Percentiles rank a stretch among this genome's conserved stretches.
These are phyloP conservation scores for Phytophthora tubulina DNA, from an alignment of 352 stramenopile species.

Conservation along the genomic window DNA sequence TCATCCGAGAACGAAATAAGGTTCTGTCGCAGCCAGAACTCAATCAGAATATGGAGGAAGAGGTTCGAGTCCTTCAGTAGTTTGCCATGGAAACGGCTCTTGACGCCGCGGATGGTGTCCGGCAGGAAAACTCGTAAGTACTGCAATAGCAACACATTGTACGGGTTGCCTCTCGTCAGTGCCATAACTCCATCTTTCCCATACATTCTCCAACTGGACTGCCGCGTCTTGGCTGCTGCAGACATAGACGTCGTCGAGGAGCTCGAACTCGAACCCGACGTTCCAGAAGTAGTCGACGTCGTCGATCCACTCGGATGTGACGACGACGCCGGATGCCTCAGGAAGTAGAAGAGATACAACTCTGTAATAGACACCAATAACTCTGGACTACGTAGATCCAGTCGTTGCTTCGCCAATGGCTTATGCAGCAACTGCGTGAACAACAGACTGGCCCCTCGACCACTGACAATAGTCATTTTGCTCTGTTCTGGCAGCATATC, in stretches of 20 bases:
- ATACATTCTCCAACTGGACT: constrained; percentile 80
- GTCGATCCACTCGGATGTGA: constrained; percentile 62
- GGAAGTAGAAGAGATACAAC: constrained; percentile 88
- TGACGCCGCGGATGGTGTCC: constrained; percentile 63
- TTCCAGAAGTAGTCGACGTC: constrained; percentile 11
- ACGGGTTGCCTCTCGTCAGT: constrained; percentile 79
- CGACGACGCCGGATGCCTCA: constrained; percentile 78
- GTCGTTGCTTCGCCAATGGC: constrained; percentile 76
- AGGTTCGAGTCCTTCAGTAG: constrained; percentile 81
- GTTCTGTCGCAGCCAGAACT: constrained; percentile 92
- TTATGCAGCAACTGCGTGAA: constrained; percentile 90
- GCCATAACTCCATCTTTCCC: constrained; percentile 69
- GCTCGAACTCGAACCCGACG: constrained; percentile 43
- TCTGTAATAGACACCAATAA: constrained; percentile 88
- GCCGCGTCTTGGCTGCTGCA: constrained; percentile 61
- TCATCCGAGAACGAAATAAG: constrained; percentile 86
- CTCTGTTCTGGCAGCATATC: constrained; percentile 85
- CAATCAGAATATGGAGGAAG: constrained; percentile 88
- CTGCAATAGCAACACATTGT: constrained; percentile 86
- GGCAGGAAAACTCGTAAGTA: constrained; percentile 86
- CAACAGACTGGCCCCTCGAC: constrained; percentile 69
- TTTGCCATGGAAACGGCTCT: constrained; percentile 84
- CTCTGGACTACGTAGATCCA: constrained; percentile 80
- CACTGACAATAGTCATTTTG: constrained; percentile 79
- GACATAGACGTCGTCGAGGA: constrained; percentile 61